These are phyloP conservation scores for Exophiala spinifera DNA, from an alignment of 2,329 filamentous ascomycete genomes.

Conservation along the genomic window DNA sequence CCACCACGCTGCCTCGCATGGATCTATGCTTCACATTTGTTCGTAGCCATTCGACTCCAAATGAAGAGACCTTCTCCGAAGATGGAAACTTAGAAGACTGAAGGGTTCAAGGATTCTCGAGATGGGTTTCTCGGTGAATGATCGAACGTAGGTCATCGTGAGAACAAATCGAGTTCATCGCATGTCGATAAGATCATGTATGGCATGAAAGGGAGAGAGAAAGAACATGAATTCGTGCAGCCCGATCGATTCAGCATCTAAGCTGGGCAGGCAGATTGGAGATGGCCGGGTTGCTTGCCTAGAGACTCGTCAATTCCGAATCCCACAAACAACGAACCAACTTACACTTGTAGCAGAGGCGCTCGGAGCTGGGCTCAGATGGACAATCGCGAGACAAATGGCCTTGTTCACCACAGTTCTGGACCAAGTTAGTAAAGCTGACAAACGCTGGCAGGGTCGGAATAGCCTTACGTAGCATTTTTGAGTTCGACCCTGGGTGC, in stretches of 20 bases:
- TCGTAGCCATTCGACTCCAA: neutral
- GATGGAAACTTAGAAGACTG: neutral
- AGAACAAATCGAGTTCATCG: neutral
- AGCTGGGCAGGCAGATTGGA: conserved; percentile 91
- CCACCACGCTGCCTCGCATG: neutral
- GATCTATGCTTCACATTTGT: neutral
- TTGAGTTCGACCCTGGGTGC: conserved; percentile 78
- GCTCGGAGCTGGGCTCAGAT: conserved; percentile 84
- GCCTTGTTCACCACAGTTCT: conserved; percentile 72
- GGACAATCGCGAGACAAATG: conserved; percentile 96
- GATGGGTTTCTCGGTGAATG: neutral
- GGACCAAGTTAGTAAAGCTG: conserved; percentile 13
- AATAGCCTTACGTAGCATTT: conserved; percentile 81
- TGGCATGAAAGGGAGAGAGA: conserved; percentile 18
- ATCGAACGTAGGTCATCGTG: neutral
- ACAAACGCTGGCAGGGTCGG: too few species aligned
- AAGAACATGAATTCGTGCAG: conserved; percentile 9
- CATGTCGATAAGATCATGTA: conserved; percentile 6
- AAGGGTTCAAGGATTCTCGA: neutral
- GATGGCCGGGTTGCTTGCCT: conserved; percentile 68
- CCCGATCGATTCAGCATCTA: conserved; percentile 2
- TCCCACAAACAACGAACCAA: neutral
- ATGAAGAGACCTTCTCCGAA: neutral
- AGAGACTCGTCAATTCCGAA: neutral
- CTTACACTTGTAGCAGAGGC: conserved; percentile 95